Evolutionary conservation across 2,329 filamentous ascomycete genomes (phyloP).

Genomic region (Raffaelea albimanens): DNA sequence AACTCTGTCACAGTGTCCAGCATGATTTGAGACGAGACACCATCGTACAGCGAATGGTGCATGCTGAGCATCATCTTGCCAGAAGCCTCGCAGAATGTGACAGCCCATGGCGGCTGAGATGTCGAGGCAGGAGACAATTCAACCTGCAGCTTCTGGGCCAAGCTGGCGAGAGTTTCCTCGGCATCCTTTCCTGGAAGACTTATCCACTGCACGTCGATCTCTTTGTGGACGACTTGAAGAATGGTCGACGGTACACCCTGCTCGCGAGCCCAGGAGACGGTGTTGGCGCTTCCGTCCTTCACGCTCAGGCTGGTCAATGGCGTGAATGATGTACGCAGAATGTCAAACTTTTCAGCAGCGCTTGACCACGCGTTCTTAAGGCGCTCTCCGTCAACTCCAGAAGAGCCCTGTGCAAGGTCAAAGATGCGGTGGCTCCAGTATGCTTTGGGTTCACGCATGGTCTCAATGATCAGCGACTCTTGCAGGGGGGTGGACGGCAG

Average conservation of each 20-base stretch:
- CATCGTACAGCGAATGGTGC: slow-evolving; percentile 56
- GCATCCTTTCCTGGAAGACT: neutral
- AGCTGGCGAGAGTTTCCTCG: too few relatives aligned
- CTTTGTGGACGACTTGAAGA: neutral
- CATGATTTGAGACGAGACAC: slow-evolving; percentile 43
- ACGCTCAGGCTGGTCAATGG: slow-evolving; percentile 15
- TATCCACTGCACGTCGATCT: neutral
- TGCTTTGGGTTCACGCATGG: slow-evolving; percentile 24
- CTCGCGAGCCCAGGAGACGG: neutral
- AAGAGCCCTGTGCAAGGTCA: slow-evolving; percentile 15
- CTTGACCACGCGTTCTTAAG: slow-evolving; percentile 23
- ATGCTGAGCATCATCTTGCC: slow-evolving; percentile 29
- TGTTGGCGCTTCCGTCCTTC: neutral
- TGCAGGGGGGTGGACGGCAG: slow-evolving; percentile 24
- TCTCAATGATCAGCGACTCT: slow-evolving; percentile 28
- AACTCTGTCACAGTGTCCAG: slow-evolving; percentile 29
- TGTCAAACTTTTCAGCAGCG: slow-evolving; percentile 20
- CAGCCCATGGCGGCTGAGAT: slow-evolving; percentile 24
- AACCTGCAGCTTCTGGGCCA: neutral
- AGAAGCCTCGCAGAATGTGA: slow-evolving; percentile 21
- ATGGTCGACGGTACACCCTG: slow-evolving; percentile 1
- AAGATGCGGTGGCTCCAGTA: slow-evolving; percentile 31
- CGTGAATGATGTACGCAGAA: slow-evolving; percentile 25
- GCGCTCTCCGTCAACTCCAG: slow-evolving; percentile 18
- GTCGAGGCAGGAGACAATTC: neutral